These are phyloP conservation scores for Ophiocordyceps polyrhachis-furcata DNA, from an alignment of 2,329 filamentous ascomycete genomes.

Conservation along the genomic window DNA sequence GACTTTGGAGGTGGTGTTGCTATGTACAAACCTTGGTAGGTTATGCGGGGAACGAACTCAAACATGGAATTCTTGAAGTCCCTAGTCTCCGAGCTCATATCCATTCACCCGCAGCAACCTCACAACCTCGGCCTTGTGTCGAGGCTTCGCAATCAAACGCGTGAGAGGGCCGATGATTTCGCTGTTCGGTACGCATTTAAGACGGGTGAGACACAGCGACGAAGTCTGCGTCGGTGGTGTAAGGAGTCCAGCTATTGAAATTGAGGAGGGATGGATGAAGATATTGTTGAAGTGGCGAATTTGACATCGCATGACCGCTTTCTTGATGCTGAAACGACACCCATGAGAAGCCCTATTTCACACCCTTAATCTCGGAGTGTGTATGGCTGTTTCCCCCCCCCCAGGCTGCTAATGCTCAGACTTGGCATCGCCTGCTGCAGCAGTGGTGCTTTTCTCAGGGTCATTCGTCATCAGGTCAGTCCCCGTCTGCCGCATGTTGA, in stretches of 20 bases:
- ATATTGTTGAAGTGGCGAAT: background rate
- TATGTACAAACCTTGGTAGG: no score
- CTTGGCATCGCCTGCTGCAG: conserved; percentile 26
- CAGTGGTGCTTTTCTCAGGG: conserved; percentile 23
- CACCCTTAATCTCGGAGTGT: no score
- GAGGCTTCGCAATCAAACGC: no score
- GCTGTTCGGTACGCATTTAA: background rate
- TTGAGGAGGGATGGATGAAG: background rate
- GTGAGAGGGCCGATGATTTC: background rate
- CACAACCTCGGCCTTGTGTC: no score
- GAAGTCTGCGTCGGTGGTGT: background rate
- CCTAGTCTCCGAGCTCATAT: no score
- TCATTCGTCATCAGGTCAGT: conserved; percentile 46
- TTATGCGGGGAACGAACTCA: no score
- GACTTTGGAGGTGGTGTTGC: no score
- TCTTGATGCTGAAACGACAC: background rate
- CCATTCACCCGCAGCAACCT: no score
- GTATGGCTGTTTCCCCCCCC: no score
- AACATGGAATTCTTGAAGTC: no score
- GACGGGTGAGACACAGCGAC: background rate
- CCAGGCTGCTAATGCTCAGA: conserved; percentile 33
- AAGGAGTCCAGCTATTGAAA: background rate
- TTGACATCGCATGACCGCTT: background rate
- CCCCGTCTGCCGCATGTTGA: conserved; percentile 84
- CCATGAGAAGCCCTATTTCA: background rate